Conservation (phyloP, 1,284 basidiomycete species). For the Ustilago hordei region DNA sequence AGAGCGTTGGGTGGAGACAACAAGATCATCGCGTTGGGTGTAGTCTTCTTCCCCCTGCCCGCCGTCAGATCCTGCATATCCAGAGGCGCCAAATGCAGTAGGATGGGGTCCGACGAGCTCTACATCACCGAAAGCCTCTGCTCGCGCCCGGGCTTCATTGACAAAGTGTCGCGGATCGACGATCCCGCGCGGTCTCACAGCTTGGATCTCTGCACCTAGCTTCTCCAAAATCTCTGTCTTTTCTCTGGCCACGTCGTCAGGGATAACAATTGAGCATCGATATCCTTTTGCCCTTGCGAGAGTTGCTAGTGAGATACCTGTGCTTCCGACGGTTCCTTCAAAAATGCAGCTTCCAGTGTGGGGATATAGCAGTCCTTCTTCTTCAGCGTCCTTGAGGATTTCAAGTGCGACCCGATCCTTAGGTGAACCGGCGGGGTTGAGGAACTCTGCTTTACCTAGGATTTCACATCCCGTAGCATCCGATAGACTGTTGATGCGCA, state of each 20-base stretch:
- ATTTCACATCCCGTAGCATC: slow-evolving; percentile 92
- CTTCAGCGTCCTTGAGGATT: slow-evolving; percentile 85
- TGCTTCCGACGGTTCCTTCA: slow-evolving; percentile 96
- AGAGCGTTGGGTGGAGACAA: slow-evolving; percentile 42
- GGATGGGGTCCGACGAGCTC: slow-evolving; percentile 57
- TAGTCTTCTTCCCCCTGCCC: slow-evolving; percentile 35
- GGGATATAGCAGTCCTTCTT: slow-evolving; percentile 82
- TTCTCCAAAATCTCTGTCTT: slow-evolving; percentile 86
- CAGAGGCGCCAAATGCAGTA: slow-evolving; percentile 20
- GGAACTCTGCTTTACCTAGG: slow-evolving; percentile 94
- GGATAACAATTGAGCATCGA: slow-evolving; percentile 68
- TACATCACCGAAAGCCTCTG: slow-evolving; percentile 57
- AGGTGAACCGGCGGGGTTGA: slow-evolving; percentile 97
- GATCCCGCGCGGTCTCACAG: slow-evolving; percentile 70
- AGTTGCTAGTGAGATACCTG: slow-evolving; percentile 95
- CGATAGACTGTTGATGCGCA: slow-evolving; percentile 90
- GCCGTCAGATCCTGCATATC: slow-evolving; percentile 26
- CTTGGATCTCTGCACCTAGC: slow-evolving; percentile 87
- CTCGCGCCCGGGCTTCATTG: slow-evolving; percentile 63
- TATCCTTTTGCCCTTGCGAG: slow-evolving; percentile 77
- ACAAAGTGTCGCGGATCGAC: slow-evolving; percentile 68
- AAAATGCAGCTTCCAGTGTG: slow-evolving; percentile 93
- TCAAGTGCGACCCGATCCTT: slow-evolving; percentile 95
- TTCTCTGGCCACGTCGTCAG: slow-evolving; percentile 79
- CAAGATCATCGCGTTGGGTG: slow-evolving; percentile 49